Conservation (phyloP, 352 stramenopile genomes). For the Pythium sp. region DNA sequence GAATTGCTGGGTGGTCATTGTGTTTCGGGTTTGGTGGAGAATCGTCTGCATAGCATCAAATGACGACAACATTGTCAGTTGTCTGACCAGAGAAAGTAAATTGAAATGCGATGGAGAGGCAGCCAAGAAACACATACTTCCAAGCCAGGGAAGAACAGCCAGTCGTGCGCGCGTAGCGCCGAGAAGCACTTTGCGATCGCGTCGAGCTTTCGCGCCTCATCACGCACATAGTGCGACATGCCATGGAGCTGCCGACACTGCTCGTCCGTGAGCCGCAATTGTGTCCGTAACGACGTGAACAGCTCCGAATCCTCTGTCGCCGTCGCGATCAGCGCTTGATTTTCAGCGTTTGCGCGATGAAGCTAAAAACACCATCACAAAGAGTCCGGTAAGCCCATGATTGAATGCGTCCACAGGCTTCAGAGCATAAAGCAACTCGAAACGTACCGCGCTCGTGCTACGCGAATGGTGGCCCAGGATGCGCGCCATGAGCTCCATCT, state of each 20-base stretch:
- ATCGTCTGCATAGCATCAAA: constrained; percentile 37
- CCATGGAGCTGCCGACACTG: constrained; percentile 61
- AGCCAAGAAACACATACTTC: constrained; percentile 40
- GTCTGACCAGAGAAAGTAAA: neutral
- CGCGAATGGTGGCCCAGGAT: constrained; percentile 78
- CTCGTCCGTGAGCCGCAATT: constrained; percentile 65
- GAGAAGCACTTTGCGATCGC: constrained; percentile 87
- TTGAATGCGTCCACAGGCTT: neutral
- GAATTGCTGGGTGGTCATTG: constrained; percentile 81
- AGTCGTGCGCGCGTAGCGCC: constrained; percentile 76
- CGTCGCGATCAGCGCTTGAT: constrained; percentile 69
- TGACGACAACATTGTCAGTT: neutral
- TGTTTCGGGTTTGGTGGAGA: constrained; percentile 71
- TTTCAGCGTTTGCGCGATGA: constrained; percentile 77
- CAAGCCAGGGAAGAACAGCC: constrained; percentile 81
- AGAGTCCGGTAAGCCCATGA: neutral
- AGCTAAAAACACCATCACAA: constrained; percentile 39
- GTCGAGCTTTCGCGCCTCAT: constrained; percentile 75
- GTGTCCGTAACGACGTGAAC: constrained; percentile 43
- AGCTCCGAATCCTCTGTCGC: constrained; percentile 62
- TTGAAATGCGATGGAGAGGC: neutral
- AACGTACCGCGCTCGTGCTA: constrained; percentile 62
- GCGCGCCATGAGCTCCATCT: constrained; percentile 74
- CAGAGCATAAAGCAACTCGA: neutral
- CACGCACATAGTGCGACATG: constrained; percentile 40